phyloP scores from a whole-genome alignment of 306 rosid species.

The Mucuna pruriens region DNA sequence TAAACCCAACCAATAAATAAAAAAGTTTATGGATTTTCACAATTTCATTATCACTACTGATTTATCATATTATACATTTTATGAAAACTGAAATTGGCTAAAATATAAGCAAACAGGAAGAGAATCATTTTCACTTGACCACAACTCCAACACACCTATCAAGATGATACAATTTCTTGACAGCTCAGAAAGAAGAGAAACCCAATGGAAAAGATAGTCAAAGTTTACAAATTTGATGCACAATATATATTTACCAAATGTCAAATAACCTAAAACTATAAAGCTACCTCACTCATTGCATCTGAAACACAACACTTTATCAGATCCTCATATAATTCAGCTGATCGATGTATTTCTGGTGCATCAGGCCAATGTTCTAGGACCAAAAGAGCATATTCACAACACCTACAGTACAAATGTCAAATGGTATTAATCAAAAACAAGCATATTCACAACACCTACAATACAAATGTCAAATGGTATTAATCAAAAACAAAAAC shows the following conservation, averaged over 20 bases:
- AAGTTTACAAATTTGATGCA: conserved; percentile 33
- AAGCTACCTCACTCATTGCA: conserved; percentile 98
- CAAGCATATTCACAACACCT: conserved; percentile 97
- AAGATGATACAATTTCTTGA: conserved; percentile 14
- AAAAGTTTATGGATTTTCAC: background rate
- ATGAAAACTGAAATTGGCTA: background rate
- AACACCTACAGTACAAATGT: conserved; percentile 70
- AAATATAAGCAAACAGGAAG: conserved; percentile 17
- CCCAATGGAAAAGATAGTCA: conserved; percentile 16
- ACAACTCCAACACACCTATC: conserved; percentile 20
- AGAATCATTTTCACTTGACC: conserved; percentile 30
- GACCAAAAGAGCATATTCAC: conserved; percentile 93
- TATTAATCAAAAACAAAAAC: conserved; percentile 37
- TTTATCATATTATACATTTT: conserved; percentile 21
- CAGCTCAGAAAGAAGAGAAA: conserved; percentile 22
- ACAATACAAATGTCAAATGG: conserved; percentile 35
- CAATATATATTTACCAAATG: conserved; percentile 16
- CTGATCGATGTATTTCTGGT: conserved; percentile 89
- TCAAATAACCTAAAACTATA: conserved; percentile 28
- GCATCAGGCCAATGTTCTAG: conserved; percentile 99
- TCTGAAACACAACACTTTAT: conserved; percentile 95
- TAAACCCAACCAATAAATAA: conserved; percentile 1
- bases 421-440: conserved; percentile 30
- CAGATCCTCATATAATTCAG: conserved; percentile 94
- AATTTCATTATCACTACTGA: background rate